These are phyloP conservation scores for Aspergillus eucalypticola DNA, from an alignment of 2,329 filamentous ascomycete genomes.

Conservation along the genomic window DNA sequence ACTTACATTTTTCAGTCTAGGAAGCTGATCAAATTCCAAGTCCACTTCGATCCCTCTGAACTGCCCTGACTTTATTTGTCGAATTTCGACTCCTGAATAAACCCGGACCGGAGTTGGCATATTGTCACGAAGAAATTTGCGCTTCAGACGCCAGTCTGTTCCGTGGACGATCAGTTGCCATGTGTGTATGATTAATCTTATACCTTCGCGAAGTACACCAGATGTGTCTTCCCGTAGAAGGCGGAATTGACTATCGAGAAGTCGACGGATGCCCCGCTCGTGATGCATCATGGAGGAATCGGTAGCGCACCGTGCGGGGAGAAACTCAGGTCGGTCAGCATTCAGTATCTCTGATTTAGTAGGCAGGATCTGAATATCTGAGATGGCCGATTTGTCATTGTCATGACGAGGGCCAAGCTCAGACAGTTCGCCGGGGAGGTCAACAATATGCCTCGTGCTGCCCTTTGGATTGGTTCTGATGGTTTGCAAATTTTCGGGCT, in stretches of 20 bases:
- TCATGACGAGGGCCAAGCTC: conserved; percentile 9
- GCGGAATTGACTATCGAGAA: conserved; percentile 16
- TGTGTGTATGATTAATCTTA: conserved; percentile 8
- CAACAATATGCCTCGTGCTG: not conserved
- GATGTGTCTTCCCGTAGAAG: conserved; percentile 16
- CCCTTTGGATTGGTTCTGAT: not conserved
- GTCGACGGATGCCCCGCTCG: conserved; percentile 10
- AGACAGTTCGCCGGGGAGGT: conserved; percentile 12
- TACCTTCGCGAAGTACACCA: conserved; percentile 10
- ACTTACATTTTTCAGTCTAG: not conserved
- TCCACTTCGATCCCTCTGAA: conserved; percentile 10
- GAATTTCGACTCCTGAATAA: conserved; percentile 5
- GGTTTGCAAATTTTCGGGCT: not conserved
- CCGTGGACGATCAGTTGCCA: conserved; percentile 6
- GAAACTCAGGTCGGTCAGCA: conserved; percentile 5
- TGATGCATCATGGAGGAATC: not conserved
- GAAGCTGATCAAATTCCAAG: conserved; percentile 14
- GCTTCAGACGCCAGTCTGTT: conserved; percentile 9
- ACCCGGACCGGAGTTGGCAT: conserved; percentile 10
- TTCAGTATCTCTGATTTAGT: conserved; percentile 10
- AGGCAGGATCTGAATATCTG: conserved; percentile 7
- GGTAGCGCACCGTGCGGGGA: conserved; percentile 2
- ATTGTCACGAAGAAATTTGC: conserved; percentile 4
- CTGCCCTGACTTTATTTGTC: not conserved
- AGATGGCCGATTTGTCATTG: conserved; percentile 11